Base-by-base conservation (phyloP, 2,329 filamentous ascomycete genomes). In the Diplodia intermedia region DNA sequence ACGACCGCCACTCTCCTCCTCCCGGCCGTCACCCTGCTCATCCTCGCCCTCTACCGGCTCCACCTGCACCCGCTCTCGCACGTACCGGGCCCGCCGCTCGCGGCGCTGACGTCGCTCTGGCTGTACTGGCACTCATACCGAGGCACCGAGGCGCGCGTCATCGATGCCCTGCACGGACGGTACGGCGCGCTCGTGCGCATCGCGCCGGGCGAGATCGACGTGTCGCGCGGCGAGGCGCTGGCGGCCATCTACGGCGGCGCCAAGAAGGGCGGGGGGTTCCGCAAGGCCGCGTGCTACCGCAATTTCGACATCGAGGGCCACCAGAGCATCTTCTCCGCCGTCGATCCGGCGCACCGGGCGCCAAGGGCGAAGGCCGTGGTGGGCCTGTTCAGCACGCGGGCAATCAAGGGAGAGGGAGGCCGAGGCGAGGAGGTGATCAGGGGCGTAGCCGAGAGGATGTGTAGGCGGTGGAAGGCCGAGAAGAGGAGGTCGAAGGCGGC, bases 261-360 rank as follows among this genome's bases (percentile, higher is more conserved):
- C 47, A 26, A 26, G 26, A 26, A 26, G 26, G 85, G 86, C 47
- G 85, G 86, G 3, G 86, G 86, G 1, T 87, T 88, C 65, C 73
- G 76, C 0, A 88, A 88, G 72, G 79, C 84, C 0, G 71, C 74
- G 0, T 83, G 79, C 68, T 88, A 88, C 72, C 74, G 75, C 0
- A 88, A 88, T 70, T 88, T 88, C 71, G 83, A 87, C 68, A 84
- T 87, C 20, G 86, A 87, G 70, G 84, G 83, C 0, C 83, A 85
- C 71, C 75, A 80, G 33, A 85, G 84, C 1, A 83, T 88, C 43
- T 88, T 88, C 75, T 84, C 82, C 3, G 81, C 79, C 0, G 76
- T 79, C 20, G 79, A 82, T 67, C 75, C 74, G 6, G 66, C 76
- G 18, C 78, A 80, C 69, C 74, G 75, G 14, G 65, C 70, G 12